Evolutionary conservation across 1,139 yeast species (phyloP), one percentile per base, ranked within the genome.

Genomic region (Scheffersomyces quercinus): DNA sequence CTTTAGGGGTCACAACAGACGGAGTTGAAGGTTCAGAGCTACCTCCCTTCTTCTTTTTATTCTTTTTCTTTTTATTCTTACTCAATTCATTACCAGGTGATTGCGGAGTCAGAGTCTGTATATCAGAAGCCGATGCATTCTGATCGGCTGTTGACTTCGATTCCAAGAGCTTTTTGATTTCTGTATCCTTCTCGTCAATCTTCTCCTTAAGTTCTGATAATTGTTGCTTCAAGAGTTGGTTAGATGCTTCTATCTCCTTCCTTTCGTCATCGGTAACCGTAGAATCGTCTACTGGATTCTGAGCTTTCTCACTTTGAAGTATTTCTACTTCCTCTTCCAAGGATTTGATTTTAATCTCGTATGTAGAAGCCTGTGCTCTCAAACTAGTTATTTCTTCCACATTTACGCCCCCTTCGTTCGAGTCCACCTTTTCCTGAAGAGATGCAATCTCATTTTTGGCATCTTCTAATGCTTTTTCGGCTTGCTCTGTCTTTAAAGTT

Each of bases 301-400:
- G 37, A 5, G 53, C 51, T 30, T 51, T 48, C 30, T 56, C 59
- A 35, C 46, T 54, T 2, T 52, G 47, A 40, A 49, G 48, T 38
- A 46, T 13, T 30, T 16, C 37, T 39, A 38, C 38, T 20, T 20
- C 26, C 26, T 20, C 26, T 20, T 20, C 26, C 26, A 20, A 20
- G 8, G 8, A 20, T 6, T 20, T 20, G 26, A 20, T 20, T 6
- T 20, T 20, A 5, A 5, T 20, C 26, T 20, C 26, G 26, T 20
- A 20, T 20, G 26, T 6, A 20, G 26, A 20, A 5, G 26, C 26
- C 26, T 20, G 26, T 20, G 8, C 26, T 20, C 8, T 20, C 8
- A 20, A 20, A 20, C 26, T 20, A 5, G 26, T 20, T 6, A 20
- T 6, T 20, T 20, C 26, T 20, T 20, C 26, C 26, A 5, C 26